Percentiles rank a stretch among this genome's conserved stretches.
phyloP scores from a whole-genome alignment of 1,284 basidiomycete genomes.

The Vanrija sp. region DNA sequence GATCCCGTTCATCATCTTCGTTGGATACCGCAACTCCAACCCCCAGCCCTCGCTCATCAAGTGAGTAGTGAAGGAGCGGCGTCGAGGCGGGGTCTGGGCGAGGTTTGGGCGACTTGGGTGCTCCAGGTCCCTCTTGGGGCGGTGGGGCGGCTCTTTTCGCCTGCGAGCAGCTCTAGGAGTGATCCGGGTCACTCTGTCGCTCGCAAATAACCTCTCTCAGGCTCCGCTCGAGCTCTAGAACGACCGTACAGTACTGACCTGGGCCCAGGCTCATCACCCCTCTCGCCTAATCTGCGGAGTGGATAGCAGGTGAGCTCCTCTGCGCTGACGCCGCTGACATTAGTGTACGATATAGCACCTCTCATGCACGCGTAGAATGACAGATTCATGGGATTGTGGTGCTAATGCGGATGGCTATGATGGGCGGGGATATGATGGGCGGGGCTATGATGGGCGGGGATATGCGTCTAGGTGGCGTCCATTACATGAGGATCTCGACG shows the following conservation, averaged over 20 bases:
- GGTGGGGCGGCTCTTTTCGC: not conserved
- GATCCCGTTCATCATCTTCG: slow-evolving; percentile 90
- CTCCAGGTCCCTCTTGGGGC: not conserved
- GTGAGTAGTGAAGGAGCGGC: slow-evolving; percentile 53
- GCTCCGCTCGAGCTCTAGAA: no score
- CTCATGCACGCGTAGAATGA: slow-evolving; percentile 18
- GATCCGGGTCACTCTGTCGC: no score
- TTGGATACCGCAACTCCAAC: slow-evolving; percentile 81
- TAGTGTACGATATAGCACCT: slow-evolving; percentile 11
- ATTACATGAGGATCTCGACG: slow-evolving; percentile 3
- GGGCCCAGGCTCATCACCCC: slow-evolving; percentile 80
- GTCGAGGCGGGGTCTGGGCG: not conserved
- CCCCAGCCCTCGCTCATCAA: slow-evolving; percentile 91
- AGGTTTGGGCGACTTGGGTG: not conserved
- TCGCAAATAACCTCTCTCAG: no score
- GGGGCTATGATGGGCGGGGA: no score
- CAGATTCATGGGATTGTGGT: not conserved
- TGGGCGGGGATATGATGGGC: no score
- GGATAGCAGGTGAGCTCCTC: not conserved
- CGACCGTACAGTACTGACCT: slow-evolving; percentile 10
- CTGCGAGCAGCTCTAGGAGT: not conserved
- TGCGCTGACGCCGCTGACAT: slow-evolving; percentile 2
- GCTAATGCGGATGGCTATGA: no score
- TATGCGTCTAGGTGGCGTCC: no score
- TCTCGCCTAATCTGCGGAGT: slow-evolving; percentile 59